Conservation (phyloP, 2,329 filamentous ascomycete genomes). For the Aspergillus awamori region DNA sequence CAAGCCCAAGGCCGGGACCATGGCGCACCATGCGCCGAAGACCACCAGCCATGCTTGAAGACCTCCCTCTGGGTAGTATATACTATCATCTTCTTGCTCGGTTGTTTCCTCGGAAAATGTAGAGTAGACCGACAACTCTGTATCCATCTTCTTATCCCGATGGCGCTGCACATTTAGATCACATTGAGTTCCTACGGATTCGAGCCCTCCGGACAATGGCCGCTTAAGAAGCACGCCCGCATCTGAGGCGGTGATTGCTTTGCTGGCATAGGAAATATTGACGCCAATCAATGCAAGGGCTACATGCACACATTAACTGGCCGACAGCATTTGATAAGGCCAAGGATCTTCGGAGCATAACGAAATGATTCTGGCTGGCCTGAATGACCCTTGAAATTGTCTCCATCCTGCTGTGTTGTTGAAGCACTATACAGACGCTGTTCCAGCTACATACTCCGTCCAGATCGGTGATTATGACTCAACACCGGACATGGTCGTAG, state of each 20-base stretch:
- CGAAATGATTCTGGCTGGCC: not conserved
- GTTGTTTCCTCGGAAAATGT: not conserved
- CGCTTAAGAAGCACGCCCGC: not conserved
- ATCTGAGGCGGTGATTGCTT: constrained; percentile 7
- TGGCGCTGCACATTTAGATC: too few relatives aligned
- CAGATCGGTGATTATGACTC: too few relatives aligned
- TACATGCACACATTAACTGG: not conserved
- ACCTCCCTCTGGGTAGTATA: constrained; percentile 45
- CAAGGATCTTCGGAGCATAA: not conserved
- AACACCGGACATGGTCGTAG: too few relatives aligned
- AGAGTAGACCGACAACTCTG: not conserved
- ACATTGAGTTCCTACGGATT: too few relatives aligned
- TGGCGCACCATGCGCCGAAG: constrained; percentile 41
- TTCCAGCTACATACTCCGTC: too few relatives aligned
- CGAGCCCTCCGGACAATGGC: not conserved
- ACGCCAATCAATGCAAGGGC: constrained; percentile 7
- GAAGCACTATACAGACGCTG: too few relatives aligned
- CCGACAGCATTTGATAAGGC: not conserved
- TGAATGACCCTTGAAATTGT: not conserved
- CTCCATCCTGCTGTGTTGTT: not conserved
- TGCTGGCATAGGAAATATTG: constrained; percentile 2
- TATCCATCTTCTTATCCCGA: not conserved
- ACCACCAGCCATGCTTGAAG: constrained; percentile 48
- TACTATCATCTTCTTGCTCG: not conserved
- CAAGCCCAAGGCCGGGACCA: constrained; percentile 46